Evolutionary conservation across 208 protist species (phyloP).

Genomic region (Leishmania lainsoni): DNA sequence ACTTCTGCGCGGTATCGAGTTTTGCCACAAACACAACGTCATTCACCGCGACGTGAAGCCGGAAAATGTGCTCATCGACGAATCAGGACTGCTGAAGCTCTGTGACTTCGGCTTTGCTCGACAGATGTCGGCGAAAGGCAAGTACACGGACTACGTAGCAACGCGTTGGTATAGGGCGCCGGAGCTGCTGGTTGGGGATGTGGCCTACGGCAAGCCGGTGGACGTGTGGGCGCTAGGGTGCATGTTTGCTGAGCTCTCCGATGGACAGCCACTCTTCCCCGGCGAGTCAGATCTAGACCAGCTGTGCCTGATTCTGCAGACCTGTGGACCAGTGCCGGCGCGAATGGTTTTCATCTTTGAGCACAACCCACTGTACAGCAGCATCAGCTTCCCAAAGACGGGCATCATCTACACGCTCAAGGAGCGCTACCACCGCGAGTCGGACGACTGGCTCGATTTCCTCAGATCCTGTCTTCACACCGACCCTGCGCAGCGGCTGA

Average conservation of each 20-base stretch:
- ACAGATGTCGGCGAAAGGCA: conserved; percentile 57
- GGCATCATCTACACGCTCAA: conserved; percentile 63
- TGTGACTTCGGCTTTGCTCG: conserved; percentile 94
- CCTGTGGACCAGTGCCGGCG: conserved; percentile 72
- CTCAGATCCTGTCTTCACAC: conserved; percentile 76
- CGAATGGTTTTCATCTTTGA: conserved; percentile 84
- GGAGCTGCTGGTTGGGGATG: conserved; percentile 97
- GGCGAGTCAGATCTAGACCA: conserved; percentile 97
- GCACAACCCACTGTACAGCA: conserved; percentile 82
- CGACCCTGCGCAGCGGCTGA: conserved; percentile 79
- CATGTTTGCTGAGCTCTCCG: conserved; percentile 96
- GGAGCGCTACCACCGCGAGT: conserved; percentile 66
- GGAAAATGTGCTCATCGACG: conserved; percentile 91
- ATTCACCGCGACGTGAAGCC: conserved; percentile 95
- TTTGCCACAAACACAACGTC: conserved; percentile 93
- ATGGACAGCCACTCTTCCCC: conserved; percentile 93
- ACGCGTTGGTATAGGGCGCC: conserved; percentile 98
- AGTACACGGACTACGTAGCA: conserved; percentile 93
- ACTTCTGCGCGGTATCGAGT: conserved; percentile 93
- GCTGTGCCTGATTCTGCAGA: conserved; percentile 88
- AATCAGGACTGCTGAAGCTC: conserved; percentile 82
- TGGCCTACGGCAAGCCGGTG: conserved; percentile 93
- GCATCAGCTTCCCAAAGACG: conserved; percentile 73
- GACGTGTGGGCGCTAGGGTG: conserved; percentile 99
- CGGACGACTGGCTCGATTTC: conserved; percentile 80